Evolutionary conservation across 345 rosid genomes (phyloP), one percentile per base, ranked within the genome.

Genomic region (Noccaea bulbosa): DNA sequence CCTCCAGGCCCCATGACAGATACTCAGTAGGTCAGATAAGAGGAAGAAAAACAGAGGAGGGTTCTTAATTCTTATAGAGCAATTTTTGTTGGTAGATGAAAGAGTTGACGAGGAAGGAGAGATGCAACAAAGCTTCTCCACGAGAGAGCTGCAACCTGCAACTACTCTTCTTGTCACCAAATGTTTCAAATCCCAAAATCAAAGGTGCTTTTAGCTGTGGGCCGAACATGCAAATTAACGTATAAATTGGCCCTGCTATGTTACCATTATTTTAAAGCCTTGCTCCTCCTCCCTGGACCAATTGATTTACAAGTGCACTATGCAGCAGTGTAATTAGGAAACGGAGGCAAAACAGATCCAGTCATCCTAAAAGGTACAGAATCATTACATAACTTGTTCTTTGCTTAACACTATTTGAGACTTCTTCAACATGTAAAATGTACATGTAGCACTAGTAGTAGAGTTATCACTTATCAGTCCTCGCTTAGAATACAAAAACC

Each of bases 1-100:
- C 73, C 55, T 33, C 75, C 65, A n/a, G 79, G 79, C 49, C 79
- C 79, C 79, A 76, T 76, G 47, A 47, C 32, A 49, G 56, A 27
- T 51, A 5, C 45, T 67, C 15, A 52, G 38, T 8, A 33, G 56
- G 39, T 55, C 55, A 39, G 39, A 40, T 6, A 2, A 6, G 30
- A 24, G 2, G 30, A 24, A 24, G 30, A 12, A 22, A 38, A 17
- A 41, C 32, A n/a, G 43, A 22, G 52, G 53, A 24, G 38, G 15
- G 2, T 37, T 45, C 14, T 35, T 62, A 62, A 1, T 37, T 45
- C 14, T 35, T 62, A 62, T 67, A 60, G 51, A 60, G 56, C 14
- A 60, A 45, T 41, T 43, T 20, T 43, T 20, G 53, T 35, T 48
- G 53, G 67, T 37, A 35, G 57, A 48, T 16, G 33, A 35, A 63